A percentile compares a stretch with the other conserved stretches of the same genome.
phyloP scores from a whole-genome alignment of 176 grass and related monocot genomes.

The Phyllostachys edulis region DNA sequence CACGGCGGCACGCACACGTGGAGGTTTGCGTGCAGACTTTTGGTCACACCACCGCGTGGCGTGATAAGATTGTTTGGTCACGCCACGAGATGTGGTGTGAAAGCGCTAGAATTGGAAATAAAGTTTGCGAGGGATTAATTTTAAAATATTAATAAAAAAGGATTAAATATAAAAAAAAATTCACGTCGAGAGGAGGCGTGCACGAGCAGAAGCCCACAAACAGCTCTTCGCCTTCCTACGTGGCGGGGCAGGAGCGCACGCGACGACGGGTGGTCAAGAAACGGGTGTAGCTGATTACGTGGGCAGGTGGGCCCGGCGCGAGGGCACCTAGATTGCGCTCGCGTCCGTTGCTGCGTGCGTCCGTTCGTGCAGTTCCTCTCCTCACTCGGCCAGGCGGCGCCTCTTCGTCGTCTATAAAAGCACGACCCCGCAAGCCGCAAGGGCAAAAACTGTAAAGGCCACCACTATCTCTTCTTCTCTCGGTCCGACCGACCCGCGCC shows the following conservation, averaged over 20 bases:
- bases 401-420: conserved; percentile 29
- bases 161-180: no score
- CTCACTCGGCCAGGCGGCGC: neutral
- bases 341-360: neutral
- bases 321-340: neutral
- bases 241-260: conserved; percentile 14
- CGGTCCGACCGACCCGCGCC: neutral
- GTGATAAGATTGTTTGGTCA: no score
- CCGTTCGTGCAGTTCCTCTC: neutral
- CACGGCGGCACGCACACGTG: no score
- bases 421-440: neutral
- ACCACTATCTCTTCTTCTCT: neutral
- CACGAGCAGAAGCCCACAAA: neutral
- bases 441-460: neutral
- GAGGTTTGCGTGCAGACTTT: no score
- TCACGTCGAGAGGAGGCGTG: no score
- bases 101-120: no score
- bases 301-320: neutral
- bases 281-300: neutral
- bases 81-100: no score
- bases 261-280: conserved; percentile 16
- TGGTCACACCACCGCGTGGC: no score
- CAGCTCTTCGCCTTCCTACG: neutral
- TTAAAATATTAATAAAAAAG: no score
- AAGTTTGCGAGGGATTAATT: no score